phyloP scores from a whole-genome alignment of 345 rosid species.

The Eucalyptus polybractea region DNA sequence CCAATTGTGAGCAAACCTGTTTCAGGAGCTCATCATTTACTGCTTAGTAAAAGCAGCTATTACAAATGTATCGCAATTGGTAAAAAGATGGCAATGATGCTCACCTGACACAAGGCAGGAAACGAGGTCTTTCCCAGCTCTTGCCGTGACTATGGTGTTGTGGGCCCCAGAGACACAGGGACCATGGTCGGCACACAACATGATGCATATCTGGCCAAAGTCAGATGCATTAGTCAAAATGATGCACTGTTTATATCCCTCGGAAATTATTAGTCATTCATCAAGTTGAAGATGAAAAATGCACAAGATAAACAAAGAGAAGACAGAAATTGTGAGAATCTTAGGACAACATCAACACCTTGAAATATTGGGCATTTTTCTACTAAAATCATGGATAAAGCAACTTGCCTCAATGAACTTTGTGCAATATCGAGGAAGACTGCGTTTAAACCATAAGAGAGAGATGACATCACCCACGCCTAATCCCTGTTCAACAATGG shows the following conservation, averaged over 20 bases:
- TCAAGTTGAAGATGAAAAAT: not conserved
- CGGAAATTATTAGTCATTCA: not conserved
- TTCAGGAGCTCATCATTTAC: not conserved
- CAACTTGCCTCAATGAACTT: slow-evolving; percentile 68
- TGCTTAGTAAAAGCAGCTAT: not conserved
- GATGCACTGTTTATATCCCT: not conserved
- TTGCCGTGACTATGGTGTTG: slow-evolving; percentile 94
- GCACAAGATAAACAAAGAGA: not conserved
- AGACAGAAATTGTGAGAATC: not conserved
- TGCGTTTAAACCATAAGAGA: slow-evolving; percentile 92
- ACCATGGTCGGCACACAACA: slow-evolving; percentile 97
- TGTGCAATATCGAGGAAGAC: slow-evolving; percentile 96
- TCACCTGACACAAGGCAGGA: slow-evolving; percentile 91
- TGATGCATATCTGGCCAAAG: slow-evolving; percentile 74
- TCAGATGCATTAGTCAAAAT: not conserved
- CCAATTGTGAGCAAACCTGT: slow-evolving; percentile 96
- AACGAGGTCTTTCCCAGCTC: slow-evolving; percentile 98
- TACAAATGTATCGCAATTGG: not conserved
- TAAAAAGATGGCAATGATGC: not conserved
- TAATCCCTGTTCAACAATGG: slow-evolving; percentile 78
- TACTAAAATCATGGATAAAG: not conserved
- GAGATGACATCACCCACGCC: slow-evolving; percentile 99
- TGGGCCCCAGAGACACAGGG: slow-evolving; percentile 98
- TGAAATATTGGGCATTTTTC: not conserved
- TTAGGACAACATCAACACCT: not conserved